A percentile compares a stretch with the other conserved stretches of the same genome.
Conservation (phyloP, 1,284 basidiomycete species). For the Lignosus rhinocerotis region DNA sequence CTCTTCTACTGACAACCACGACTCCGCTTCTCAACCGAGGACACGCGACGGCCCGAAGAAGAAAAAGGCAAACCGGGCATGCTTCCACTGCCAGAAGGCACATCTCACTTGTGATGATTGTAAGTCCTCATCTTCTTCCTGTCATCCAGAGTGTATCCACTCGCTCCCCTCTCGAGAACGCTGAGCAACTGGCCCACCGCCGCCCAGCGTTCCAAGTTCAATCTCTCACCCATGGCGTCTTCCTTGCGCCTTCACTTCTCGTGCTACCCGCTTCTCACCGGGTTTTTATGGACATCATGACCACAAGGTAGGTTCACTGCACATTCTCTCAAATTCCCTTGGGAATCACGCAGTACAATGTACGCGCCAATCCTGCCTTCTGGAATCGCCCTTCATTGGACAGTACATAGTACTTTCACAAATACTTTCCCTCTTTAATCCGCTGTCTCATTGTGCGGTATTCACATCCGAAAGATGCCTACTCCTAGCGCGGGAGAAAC, state of each 20-base stretch:
- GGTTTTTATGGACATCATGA: not conserved
- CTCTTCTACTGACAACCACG: slow-evolving; percentile 45
- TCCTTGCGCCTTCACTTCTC: not conserved
- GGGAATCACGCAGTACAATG: not conserved
- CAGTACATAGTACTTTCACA: no score
- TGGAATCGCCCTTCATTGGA: no score
- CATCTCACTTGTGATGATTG: slow-evolving; percentile 98
- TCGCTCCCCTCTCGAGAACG: slow-evolving; percentile 14
- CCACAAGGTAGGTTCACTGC: not conserved
- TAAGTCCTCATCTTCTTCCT: slow-evolving; percentile 41
- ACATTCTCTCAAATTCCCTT: not conserved
- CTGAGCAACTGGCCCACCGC: not conserved
- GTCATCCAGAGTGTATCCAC: not conserved
- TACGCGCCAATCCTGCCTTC: no score
- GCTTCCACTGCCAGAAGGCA: slow-evolving; percentile 92
- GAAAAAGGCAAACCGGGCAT: slow-evolving; percentile 92
- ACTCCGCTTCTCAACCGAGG: slow-evolving; percentile 41
- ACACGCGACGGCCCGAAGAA: slow-evolving; percentile 78
- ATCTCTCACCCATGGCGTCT: slow-evolving; percentile 1
- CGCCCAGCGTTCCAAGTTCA: not conserved
- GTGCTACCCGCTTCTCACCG: not conserved
- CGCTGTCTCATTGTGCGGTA: no score
- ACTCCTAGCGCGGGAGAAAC: no score
- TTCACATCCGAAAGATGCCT: no score
- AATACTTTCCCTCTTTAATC: no score